Evolutionary conservation across 2,329 filamentous ascomycete species (phyloP).

Genomic region (Fusarium sp.): DNA sequence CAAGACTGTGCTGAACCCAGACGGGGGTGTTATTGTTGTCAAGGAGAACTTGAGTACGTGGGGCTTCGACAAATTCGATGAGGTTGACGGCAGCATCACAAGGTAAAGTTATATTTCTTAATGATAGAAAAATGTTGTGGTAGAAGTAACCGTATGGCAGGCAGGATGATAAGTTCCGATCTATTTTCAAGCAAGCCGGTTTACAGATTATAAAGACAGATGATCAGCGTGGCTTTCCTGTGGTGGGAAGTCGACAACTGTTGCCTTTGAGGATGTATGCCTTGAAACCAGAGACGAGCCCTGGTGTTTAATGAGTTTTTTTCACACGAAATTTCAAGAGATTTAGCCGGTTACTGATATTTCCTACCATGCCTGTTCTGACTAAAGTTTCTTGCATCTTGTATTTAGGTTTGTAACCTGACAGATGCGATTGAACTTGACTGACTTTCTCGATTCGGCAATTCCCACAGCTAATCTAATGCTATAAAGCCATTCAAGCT

Average conservation of each 20-base stretch:
- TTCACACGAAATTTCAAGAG: too few relatives aligned
- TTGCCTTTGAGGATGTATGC: neutral
- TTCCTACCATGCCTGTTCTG: too few relatives aligned
- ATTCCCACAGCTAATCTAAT: too few relatives aligned
- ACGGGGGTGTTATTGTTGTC: conserved; percentile 51
- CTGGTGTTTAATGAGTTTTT: too few relatives aligned
- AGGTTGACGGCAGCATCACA: conserved; percentile 82
- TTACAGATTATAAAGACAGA: neutral
- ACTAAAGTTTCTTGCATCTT: too few relatives aligned
- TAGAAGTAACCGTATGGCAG: neutral
- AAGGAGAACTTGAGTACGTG: conserved; percentile 79
- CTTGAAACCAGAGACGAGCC: neutral
- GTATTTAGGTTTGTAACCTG: too few relatives aligned
- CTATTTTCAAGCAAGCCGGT: neutral
- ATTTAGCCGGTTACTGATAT: too few relatives aligned
- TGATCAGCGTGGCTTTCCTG: neutral
- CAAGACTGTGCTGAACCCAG: conserved; percentile 55
- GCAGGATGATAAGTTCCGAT: neutral
- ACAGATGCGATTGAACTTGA: too few relatives aligned
- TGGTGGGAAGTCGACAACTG: neutral
- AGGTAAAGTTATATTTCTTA: conserved; percentile 56
- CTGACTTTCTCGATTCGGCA: too few relatives aligned
- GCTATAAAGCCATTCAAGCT: too few relatives aligned
- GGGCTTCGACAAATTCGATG: conserved; percentile 79
- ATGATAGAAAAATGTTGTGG: neutral